Percentiles rank a stretch among this genome's conserved stretches.
phyloP scores from a whole-genome alignment of 345 rosid genomes.

The Limnanthes douglasii region DNA sequence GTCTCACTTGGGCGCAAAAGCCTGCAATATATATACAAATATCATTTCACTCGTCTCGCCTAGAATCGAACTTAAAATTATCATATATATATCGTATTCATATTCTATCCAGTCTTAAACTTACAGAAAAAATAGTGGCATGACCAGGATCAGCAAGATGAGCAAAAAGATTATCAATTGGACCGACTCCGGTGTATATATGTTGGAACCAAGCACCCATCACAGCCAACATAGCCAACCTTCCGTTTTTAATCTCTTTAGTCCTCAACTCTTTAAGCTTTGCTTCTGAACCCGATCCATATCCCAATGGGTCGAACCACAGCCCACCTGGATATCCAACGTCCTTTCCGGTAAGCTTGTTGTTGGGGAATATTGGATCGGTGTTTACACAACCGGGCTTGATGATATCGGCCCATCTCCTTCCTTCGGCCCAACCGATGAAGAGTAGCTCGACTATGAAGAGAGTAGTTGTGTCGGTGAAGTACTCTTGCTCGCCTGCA shows the following conservation, averaged over 20 bases:
- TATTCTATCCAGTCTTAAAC: conserved; percentile 6
- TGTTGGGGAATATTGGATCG: conserved; percentile 92
- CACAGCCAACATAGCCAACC: conserved; percentile 97
- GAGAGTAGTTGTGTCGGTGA: conserved; percentile 85
- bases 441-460: conserved; percentile 66
- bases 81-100: background rate
- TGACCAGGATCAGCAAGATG: conserved; percentile 99
- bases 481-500: conserved; percentile 71
- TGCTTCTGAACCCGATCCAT: conserved; percentile 75
- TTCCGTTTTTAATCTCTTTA: conserved; percentile 92
- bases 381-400: conserved; percentile 96
- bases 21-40: conserved; percentile 21
- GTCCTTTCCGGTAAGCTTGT: conserved; percentile 89
- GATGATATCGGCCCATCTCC: conserved; percentile 92
- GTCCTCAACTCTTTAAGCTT: conserved; percentile 86
- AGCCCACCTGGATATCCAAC: conserved; percentile 99
- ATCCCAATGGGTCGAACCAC: conserved; percentile 97
- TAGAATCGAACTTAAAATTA: background rate
- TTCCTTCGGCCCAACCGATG: conserved; percentile 96
- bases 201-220: conserved; percentile 99
- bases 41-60: conserved; percentile 1
- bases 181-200: conserved; percentile 92
- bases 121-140: conserved; percentile 82
- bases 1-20: conserved; percentile 77
- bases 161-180: conserved; percentile 90